Evolutionary conservation across 306 rosid species (phyloP).

Genomic region (Inga laurina): DNA sequence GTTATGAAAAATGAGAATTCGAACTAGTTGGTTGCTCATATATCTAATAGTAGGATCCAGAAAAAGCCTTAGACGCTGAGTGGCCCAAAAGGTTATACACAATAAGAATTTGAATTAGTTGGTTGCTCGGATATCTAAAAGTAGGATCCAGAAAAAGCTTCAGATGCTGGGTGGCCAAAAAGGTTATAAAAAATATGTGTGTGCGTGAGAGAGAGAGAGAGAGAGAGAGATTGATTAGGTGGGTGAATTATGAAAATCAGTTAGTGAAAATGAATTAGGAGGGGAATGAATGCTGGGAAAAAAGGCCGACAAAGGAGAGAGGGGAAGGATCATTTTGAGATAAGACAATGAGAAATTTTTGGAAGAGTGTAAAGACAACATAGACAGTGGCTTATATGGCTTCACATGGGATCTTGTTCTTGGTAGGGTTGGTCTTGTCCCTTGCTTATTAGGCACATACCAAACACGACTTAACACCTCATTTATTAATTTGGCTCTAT

Average conservation of each 20-base stretch:
- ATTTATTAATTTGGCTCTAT: constrained; percentile 7
- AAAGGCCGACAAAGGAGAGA: constrained; percentile 41
- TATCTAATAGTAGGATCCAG: no score
- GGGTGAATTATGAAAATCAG: background rate
- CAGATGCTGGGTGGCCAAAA: no score
- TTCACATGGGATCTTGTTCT: constrained; percentile 51
- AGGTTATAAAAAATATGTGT: no score
- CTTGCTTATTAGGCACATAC: constrained; percentile 23
- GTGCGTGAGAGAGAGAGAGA: background rate
- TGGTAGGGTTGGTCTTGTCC: constrained; percentile 48
- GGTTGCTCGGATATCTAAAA: no score
- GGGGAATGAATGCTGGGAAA: constrained; percentile 36
- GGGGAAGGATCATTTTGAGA: constrained; percentile 31
- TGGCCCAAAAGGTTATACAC: no score
- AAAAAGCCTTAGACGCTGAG: no score
- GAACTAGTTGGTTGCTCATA: no score
- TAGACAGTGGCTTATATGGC: constrained; percentile 31
- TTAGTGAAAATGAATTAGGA: background rate
- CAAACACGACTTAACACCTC: constrained; percentile 32
- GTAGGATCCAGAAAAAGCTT: no score
- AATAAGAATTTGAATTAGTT: no score
- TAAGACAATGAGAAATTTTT: constrained; percentile 33
- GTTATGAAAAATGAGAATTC: no score
- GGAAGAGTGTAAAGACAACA: constrained; percentile 47
- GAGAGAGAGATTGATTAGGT: background rate